Conservation (phyloP, 768 basidiomycete genomes). For the Boletus pseudo-olivaceus region DNA sequence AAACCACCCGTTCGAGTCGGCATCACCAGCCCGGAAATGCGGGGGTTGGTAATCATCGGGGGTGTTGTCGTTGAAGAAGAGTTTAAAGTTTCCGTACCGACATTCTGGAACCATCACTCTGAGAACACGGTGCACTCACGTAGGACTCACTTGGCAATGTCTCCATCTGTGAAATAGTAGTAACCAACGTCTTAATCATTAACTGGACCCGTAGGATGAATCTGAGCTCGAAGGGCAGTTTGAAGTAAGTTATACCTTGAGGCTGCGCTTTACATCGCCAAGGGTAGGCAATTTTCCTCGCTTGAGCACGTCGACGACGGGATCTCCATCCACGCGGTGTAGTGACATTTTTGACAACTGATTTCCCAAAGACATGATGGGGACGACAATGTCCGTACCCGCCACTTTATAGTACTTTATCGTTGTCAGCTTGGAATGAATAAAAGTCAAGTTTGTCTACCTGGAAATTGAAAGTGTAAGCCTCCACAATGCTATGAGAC, state of each 20-base stretch:
- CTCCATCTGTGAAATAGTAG: slow-evolving; percentile 80
- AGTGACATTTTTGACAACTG: slow-evolving; percentile 51
- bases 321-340: slow-evolving; percentile 43
- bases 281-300: slow-evolving; percentile 67
- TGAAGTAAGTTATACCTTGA: slow-evolving; percentile 50
- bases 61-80: slow-evolving; percentile 77
- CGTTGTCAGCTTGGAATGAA: slow-evolving; percentile 3
- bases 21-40: slow-evolving; percentile 69
- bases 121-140: neutral
- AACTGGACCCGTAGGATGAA: slow-evolving; percentile 38
- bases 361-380: slow-evolving; percentile 72
- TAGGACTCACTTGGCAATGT: slow-evolving; percentile 61
- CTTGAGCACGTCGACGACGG: slow-evolving; percentile 55
- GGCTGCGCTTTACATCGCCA: slow-evolving; percentile 75
- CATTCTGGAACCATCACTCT: slow-evolving; percentile 45
- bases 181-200: slow-evolving; percentile 72
- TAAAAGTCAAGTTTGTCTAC: slow-evolving; percentile 33
- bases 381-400: slow-evolving; percentile 56
- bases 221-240: neutral
- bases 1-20: slow-evolving; percentile 70
- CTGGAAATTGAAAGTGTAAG: slow-evolving; percentile 85
- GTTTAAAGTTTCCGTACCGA: slow-evolving; percentile 85
- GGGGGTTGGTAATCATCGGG: slow-evolving; percentile 85
- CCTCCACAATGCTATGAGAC: slow-evolving; percentile 68
- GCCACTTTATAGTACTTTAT: slow-evolving; percentile 64